These are phyloP conservation scores for Polytrichum commune DNA, from an alignment of 225 moss, liverwort and hornwort genomes.

Conservation along the genomic window DNA sequence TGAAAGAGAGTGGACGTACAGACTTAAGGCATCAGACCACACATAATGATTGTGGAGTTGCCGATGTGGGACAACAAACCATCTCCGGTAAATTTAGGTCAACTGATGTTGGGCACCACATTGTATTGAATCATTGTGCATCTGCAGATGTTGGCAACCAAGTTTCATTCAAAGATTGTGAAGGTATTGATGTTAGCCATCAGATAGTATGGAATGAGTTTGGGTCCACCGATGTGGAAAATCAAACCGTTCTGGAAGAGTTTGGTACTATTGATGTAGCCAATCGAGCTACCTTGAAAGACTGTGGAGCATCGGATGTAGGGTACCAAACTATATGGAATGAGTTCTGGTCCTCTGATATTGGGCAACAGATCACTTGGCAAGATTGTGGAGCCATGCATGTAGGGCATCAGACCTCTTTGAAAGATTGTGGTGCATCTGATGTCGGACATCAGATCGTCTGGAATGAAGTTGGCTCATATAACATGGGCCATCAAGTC, in stretches of 20 bases:
- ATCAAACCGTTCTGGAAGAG: constrained; percentile 8
- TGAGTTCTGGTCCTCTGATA: background rate
- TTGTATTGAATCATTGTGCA: constrained; percentile 7
- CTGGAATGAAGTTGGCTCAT: background rate
- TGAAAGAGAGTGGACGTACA: background rate
- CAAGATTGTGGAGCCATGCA: background rate
- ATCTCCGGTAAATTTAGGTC: constrained; percentile 10
- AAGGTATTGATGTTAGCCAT: background rate
- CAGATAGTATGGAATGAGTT: constrained; percentile 9
- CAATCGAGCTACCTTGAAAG: constrained; percentile 1
- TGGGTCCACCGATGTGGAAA: constrained; percentile 5
- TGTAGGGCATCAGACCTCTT: background rate
- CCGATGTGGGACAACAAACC: constrained; percentile 15
- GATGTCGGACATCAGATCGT: constrained; percentile 9
- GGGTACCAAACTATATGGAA: constrained; percentile 2
- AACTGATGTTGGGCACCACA: constrained; percentile 26
- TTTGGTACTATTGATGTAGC: constrained; percentile 1
- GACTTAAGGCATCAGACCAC: constrained; percentile 2
- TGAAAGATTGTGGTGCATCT: background rate
- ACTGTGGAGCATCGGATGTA: constrained; percentile 4
- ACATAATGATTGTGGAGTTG: constrained; percentile 1
- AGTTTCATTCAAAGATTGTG: background rate
- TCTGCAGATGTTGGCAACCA: constrained; percentile 5
- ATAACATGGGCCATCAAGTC: constrained; percentile 9
- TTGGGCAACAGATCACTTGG: constrained; percentile 1